These are phyloP conservation scores for Aureobasidium melanogenum DNA, from an alignment of 2,329 filamentous ascomycete genomes.

Conservation along the genomic window DNA sequence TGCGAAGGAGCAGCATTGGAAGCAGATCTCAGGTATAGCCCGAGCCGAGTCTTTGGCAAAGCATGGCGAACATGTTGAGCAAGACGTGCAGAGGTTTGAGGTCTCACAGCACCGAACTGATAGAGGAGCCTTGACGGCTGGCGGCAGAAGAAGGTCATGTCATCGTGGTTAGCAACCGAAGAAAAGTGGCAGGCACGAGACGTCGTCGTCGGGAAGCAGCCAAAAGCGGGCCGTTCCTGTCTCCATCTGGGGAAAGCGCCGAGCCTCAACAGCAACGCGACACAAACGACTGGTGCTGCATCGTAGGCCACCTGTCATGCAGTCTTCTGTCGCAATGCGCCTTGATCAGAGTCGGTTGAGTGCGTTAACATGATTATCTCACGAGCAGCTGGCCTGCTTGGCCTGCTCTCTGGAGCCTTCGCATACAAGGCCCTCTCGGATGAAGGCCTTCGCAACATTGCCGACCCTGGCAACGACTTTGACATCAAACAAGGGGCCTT, in stretches of 20 bases:
- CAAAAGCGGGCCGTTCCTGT: background rate
- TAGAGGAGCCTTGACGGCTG: background rate
- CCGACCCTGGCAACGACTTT: conserved; percentile 59
- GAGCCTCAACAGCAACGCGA: background rate
- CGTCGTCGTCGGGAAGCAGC: background rate
- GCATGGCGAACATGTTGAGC: background rate
- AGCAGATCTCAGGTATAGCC: background rate
- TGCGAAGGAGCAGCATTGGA: background rate
- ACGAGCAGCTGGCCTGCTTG: conserved; percentile 20
- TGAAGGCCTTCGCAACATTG: conserved; percentile 61
- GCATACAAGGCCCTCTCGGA: conserved; percentile 62
- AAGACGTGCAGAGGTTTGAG: background rate
- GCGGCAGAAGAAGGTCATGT: conserved; percentile 1
- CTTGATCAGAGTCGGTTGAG: conserved; percentile 13
- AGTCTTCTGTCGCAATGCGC: background rate
- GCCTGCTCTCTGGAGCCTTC: conserved; percentile 23
- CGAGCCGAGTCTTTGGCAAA: background rate
- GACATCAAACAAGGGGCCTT: conserved; percentile 67
- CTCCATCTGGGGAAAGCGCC: background rate
- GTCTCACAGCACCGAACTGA: background rate
- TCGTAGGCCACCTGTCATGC: background rate
- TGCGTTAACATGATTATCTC: conserved; percentile 16
- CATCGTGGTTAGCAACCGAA: background rate
- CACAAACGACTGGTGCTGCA: background rate
- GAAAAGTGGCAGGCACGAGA: background rate